Base-by-base conservation (phyloP, 2,329 filamentous ascomycete species). In the Cordyceps sp. region DNA sequence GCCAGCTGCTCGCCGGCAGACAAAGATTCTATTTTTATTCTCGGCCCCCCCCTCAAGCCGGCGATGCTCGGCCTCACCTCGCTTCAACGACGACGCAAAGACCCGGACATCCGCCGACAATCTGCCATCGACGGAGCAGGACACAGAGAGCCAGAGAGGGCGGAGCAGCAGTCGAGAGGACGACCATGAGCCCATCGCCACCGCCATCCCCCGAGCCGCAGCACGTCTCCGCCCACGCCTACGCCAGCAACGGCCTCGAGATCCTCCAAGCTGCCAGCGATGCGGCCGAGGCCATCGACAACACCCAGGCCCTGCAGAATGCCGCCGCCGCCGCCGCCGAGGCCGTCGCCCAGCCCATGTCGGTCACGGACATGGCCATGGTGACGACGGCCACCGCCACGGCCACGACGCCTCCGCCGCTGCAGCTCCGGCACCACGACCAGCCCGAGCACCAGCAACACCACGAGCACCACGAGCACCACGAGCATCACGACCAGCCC, bases 191-290 rank as follows among this genome's bases (percentile, higher is more conserved):
- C 25, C 39, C 36, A 33, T 47, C 44, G 43, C 40, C 46, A 38
- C 41, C 42, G 24, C 33, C 39, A 15, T 38, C 40, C 16, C 41
- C 43, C 26, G 39, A 41, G 23, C 41, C 39, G 24, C 42, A 40
- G 29, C 37, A 38, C 37, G 43, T 52, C 32, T 48, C 47, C 22
- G 57, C 54, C 29, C 58, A 61, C 45, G 54, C 49, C 35, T 62
- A 61, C 39, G 58, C 58, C 31, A 60, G 54, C 45, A 62, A 61
- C 43, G 57, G 58, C 22, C 51, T 62, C 29, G 56, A 60, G 40
- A 59, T 60, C 33, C 51, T 62, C 22, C 58, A 62, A 38, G 58
- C 58, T 15, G 58, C 58, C 27, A 61, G 55, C 37, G 58, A 60
- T 37, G 58, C 58, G 15, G 58, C 57, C 20, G 54, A 58, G 37